Evolutionary conservation across 352 stramenopile genomes (phyloP).

Genomic region (Elongisporangium prolatum): DNA sequence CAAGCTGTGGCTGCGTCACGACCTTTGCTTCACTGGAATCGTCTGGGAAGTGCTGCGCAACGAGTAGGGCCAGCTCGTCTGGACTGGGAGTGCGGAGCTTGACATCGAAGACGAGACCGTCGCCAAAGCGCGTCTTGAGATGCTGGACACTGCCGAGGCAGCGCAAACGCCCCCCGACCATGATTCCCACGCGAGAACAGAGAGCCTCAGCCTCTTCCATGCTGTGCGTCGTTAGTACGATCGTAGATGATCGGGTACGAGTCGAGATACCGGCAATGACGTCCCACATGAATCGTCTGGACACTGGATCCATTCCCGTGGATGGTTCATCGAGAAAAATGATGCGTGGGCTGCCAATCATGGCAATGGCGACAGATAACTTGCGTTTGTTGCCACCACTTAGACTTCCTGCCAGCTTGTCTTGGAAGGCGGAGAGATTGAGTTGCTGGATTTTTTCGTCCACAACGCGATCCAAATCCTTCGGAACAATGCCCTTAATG

Average conservation of each 20-base stretch:
- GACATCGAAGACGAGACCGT: constrained; percentile 87
- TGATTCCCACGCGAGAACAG: constrained; percentile 90
- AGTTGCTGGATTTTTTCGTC: constrained; percentile 68
- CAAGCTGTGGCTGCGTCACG: constrained; percentile 18
- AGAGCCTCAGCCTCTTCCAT: constrained; percentile 92
- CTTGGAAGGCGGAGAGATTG: constrained; percentile 63
- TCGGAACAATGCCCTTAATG: constrained; percentile 80
- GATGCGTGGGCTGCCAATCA: constrained; percentile 89
- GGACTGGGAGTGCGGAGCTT: constrained; percentile 23
- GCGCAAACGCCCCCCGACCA: constrained; percentile 63
- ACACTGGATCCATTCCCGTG: constrained; percentile 91
- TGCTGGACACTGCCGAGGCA: constrained; percentile 85
- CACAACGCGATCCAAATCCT: constrained; percentile 16
- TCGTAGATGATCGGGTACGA: constrained; percentile 44
- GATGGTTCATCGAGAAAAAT: constrained; percentile 88
- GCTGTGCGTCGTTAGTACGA: constrained; percentile 90
- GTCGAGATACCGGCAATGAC: constrained; percentile 73
- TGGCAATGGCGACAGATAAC: constrained; percentile 90
- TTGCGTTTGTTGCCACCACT: constrained; percentile 87
- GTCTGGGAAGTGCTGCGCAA: constrained; percentile 13
- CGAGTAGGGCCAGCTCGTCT: constrained; percentile 19
- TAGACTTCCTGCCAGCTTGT: constrained; percentile 67
- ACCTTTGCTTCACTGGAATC: constrained; percentile 32
- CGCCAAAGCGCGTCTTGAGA: constrained; percentile 92
- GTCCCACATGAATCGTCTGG: constrained; percentile 89